Evolutionary conservation across 768 basidiomycete species (phyloP).

Genomic region (Neoboletus subvelutipes): DNA sequence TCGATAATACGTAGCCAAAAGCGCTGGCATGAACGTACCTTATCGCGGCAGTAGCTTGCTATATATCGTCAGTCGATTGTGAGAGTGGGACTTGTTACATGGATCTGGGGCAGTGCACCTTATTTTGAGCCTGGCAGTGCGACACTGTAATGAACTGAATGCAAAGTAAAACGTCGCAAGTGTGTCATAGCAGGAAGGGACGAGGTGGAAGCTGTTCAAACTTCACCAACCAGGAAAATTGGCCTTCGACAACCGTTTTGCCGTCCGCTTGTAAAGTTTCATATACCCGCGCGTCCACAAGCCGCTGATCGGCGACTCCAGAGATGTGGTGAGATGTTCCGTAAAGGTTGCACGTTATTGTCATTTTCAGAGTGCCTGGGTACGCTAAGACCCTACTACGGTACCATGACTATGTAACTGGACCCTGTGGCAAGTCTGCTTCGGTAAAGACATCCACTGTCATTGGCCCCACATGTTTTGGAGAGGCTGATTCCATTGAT

Average conservation of each 20-base stretch:
- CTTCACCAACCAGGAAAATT: neutral
- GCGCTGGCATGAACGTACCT: neutral
- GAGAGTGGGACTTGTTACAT: neutral
- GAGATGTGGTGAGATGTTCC: slow-evolving; percentile 2
- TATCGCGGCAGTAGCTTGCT: slow-evolving; percentile 1
- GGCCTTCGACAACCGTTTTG: neutral
- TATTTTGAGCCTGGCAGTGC: neutral
- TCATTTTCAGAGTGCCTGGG: slow-evolving; percentile 18
- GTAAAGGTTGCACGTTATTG: slow-evolving; percentile 17
- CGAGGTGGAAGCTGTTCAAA: neutral
- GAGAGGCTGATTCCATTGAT: neutral
- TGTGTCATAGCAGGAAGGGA: neutral
- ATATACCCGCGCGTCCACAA: slow-evolving; percentile 1
- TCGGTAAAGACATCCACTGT: neutral
- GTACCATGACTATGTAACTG: slow-evolving; percentile 1
- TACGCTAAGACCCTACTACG: slow-evolving; percentile 7
- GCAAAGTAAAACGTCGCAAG: slow-evolving; percentile 3
- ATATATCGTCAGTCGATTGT: neutral
- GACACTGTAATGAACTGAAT: slow-evolving; percentile 1
- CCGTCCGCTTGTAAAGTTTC: slow-evolving; percentile 3
- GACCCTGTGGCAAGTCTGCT: slow-evolving; percentile 23
- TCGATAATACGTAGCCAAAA: slow-evolving; percentile 1
- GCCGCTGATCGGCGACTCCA: slow-evolving; percentile 16
- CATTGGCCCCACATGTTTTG: slow-evolving; percentile 14
- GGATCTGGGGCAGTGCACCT: neutral